These are phyloP conservation scores for Venturiaceae sp. DNA, from an alignment of 2,329 filamentous ascomycete genomes.

Conservation along the genomic window DNA sequence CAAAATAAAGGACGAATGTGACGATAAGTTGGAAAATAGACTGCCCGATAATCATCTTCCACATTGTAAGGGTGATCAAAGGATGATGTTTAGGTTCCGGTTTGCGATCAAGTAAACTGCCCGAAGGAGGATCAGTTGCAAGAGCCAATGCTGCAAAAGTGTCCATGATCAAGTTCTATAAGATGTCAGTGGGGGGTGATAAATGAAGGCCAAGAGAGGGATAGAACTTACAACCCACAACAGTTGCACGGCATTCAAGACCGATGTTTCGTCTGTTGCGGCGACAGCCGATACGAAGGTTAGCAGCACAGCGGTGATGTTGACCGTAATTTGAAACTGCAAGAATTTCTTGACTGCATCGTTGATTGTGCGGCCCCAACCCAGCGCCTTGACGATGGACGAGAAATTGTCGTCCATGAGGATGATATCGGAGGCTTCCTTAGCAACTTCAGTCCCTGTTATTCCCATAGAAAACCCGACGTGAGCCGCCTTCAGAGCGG, in stretches of 20 bases:
- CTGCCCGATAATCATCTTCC: conserved; percentile 98
- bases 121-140: conserved; percentile 81
- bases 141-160: conserved; percentile 84
- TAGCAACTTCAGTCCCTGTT: conserved; percentile 72
- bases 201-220: neutral
- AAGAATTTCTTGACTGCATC: conserved; percentile 33
- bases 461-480: conserved; percentile 84
- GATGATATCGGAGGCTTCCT: conserved; percentile 77
- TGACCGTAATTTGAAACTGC: conserved; percentile 72
- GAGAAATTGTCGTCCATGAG: conserved; percentile 83
- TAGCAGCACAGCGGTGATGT: conserved; percentile 79
- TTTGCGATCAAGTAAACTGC: conserved; percentile 70
- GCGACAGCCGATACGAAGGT: conserved; percentile 83
- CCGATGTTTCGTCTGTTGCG: conserved; percentile 57
- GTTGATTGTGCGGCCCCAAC: conserved; percentile 53
- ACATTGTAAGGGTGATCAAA: conserved; percentile 84
- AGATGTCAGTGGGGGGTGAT: neutral
- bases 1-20: conserved; percentile 78
- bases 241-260: conserved; percentile 81
- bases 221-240: conserved; percentile 59
- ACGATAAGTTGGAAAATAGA: conserved; percentile 75
- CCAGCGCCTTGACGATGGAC: conserved; percentile 75
- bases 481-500: conserved; percentile 70
- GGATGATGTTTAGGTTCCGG: conserved; percentile 65
- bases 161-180: conserved; percentile 85